Conservation (phyloP, 306 rosid genomes). For the Quercus suber region DNA sequence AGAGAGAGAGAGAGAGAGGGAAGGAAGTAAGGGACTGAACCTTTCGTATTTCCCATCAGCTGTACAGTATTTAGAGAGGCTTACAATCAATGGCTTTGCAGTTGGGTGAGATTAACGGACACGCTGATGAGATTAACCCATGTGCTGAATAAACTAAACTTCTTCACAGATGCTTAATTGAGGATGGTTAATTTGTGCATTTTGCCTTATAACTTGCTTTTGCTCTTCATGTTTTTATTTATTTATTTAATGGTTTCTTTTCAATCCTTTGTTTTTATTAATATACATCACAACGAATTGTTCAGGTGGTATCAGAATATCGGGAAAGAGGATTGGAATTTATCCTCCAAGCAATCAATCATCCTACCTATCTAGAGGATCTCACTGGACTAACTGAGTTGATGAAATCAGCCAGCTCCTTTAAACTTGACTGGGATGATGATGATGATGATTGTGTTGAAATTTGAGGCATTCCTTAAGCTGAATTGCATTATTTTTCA, state of each 20-base stretch:
- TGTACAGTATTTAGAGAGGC: too few relatives aligned
- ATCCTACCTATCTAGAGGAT: slow-evolving; percentile 92
- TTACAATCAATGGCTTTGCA: too few relatives aligned
- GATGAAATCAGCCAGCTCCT: slow-evolving; percentile 77
- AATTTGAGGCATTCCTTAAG: slow-evolving; percentile 33
- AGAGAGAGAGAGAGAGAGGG: too few relatives aligned
- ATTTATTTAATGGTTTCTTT: background rate
- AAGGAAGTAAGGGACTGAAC: too few relatives aligned
- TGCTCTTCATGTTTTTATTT: background rate
- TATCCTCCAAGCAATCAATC: slow-evolving; percentile 80
- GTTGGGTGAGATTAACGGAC: too few relatives aligned
- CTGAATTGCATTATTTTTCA: background rate
- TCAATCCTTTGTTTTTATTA: too few relatives aligned
- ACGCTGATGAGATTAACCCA: too few relatives aligned
- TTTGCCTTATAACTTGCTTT: background rate
- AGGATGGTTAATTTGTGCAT: background rate
- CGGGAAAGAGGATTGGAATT: slow-evolving; percentile 67
- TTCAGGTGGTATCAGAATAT: slow-evolving; percentile 82
- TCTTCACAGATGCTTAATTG: too few relatives aligned
- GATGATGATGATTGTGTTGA: slow-evolving; percentile 67
- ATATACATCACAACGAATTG: background rate
- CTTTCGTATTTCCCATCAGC: too few relatives aligned
- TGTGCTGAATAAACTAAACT: too few relatives aligned
- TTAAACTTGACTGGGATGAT: slow-evolving; percentile 73
- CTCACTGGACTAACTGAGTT: slow-evolving; percentile 90